Evolutionary conservation across 2,329 filamentous ascomycete species (phyloP), one percentile per base, ranked within the genome.

Genomic region (Cytospora leucostoma): DNA sequence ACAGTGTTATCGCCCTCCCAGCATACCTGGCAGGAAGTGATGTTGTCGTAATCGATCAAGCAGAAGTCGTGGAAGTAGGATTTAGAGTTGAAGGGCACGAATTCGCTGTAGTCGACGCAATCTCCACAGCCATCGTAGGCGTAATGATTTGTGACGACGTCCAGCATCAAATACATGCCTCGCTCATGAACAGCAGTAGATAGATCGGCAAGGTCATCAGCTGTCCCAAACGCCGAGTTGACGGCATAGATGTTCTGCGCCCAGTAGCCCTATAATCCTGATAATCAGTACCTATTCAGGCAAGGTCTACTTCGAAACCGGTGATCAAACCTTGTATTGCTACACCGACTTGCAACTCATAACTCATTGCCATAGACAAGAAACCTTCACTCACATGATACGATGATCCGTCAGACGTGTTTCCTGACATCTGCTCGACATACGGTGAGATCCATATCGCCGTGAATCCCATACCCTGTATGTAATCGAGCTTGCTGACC

Each of bases 61-160:
- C 86, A 88, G 69, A 78, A 82, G 0, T 79, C 61, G 69, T 88
- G 85, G 71, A 80, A 88, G 70, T 85, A 83, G 7, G 77, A 77
- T 50, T 76, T 68, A 21, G 77, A 74, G 66, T 84, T 79, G 72
- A 88, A 88, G 0, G 86, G 85, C 32, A 76, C 75, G 67, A 85
- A 82, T 11, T 74, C 69, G 63, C 75, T 77, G 70, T 87, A 88
- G 71, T 87, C 80, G 47, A 87, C 79, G 5, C 76, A 74, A 35
- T 67, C 64, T 0, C 74, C 72, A n/a, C 76, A 73, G 32, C 84
- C 83, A 35, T 76, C 72, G 70, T 80, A 85, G n/a, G 74, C 82
- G 70, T 81, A 81, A 69, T 87, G 82, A 70, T 87, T 86, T 8
- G 80, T 78, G 3, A 87, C 84, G 1, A 87, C 75, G 65, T 87